phyloP scores from a whole-genome alignment of 306 rosid species.

The Cicer judaicum region DNA sequence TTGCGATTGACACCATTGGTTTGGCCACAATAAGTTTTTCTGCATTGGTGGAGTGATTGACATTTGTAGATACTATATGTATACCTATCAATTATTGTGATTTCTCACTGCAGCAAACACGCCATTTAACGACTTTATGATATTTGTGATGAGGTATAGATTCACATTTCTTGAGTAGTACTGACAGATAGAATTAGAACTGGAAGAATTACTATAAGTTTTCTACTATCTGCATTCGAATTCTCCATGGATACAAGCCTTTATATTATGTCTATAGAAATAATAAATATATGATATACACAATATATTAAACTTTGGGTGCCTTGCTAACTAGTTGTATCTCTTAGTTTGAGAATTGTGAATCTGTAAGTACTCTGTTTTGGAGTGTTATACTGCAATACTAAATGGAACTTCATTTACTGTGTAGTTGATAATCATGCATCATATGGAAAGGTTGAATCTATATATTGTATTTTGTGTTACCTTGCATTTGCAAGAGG shows the following conservation, averaged over 20 bases:
- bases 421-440: neutral
- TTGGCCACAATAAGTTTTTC: neutral
- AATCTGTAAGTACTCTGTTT: constrained; percentile 2
- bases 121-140: neutral
- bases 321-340: neutral
- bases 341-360: neutral
- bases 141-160: neutral
- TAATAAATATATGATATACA: neutral
- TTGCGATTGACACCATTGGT: neutral
- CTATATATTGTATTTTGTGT: neutral
- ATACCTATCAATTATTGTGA: neutral
- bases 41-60: neutral
- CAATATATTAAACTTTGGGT: neutral
- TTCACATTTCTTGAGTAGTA: constrained; percentile 3
- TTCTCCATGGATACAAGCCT: neutral
- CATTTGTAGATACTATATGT: neutral
- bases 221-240: neutral
- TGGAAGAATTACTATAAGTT: neutral
- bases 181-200: neutral
- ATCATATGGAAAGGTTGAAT: neutral
- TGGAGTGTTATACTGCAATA: neutral
- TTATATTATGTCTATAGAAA: neutral
- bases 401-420: constrained; percentile 3
- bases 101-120: neutral
- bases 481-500: neutral